These are phyloP conservation scores for Candida nemodendra DNA, from an alignment of 805 yeast genomes.

Conservation along the genomic window DNA sequence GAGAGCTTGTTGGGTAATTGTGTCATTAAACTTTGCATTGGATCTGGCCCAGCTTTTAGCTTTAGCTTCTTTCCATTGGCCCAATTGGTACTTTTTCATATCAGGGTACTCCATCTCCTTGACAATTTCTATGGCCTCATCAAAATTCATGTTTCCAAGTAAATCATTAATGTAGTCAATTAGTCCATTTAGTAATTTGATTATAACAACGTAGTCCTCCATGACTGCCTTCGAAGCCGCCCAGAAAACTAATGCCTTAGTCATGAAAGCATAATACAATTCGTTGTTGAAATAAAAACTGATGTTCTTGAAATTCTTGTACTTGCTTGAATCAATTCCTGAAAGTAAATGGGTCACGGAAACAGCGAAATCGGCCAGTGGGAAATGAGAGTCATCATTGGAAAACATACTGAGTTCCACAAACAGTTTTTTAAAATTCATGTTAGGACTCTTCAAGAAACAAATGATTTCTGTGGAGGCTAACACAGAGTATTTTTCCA, in stretches of 20 bases:
- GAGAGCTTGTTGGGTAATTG: constrained; percentile 54
- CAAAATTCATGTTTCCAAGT: constrained; percentile 32
- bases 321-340: constrained; percentile 18
- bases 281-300: constrained; percentile 49
- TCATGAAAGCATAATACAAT: constrained; percentile 56
- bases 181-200: constrained; percentile 42
- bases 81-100: constrained; percentile 55
- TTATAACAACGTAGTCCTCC: constrained; percentile 52
- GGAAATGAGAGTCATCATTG: constrained; percentile 47
- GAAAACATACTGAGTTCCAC: constrained; percentile 67
- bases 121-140: constrained; percentile 45
- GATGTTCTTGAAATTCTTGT: constrained; percentile 39
- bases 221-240: constrained; percentile 54
- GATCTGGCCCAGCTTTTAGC: constrained; percentile 43
- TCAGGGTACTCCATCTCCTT: constrained; percentile 43
- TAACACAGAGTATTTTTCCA: constrained; percentile 45
- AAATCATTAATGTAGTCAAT: constrained; percentile 26
- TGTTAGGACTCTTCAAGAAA: constrained; percentile 55
- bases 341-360: constrained; percentile 30
- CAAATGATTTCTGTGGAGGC: constrained; percentile 53
- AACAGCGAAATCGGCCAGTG: constrained; percentile 42
- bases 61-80: constrained; percentile 38
- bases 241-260: constrained; percentile 62
- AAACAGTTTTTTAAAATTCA: constrained; percentile 58
- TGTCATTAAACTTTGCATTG: constrained; percentile 46